These are phyloP conservation scores for Hammondia hammondi DNA, from an alignment of 169 alveolate species.

Conservation along the genomic window DNA sequence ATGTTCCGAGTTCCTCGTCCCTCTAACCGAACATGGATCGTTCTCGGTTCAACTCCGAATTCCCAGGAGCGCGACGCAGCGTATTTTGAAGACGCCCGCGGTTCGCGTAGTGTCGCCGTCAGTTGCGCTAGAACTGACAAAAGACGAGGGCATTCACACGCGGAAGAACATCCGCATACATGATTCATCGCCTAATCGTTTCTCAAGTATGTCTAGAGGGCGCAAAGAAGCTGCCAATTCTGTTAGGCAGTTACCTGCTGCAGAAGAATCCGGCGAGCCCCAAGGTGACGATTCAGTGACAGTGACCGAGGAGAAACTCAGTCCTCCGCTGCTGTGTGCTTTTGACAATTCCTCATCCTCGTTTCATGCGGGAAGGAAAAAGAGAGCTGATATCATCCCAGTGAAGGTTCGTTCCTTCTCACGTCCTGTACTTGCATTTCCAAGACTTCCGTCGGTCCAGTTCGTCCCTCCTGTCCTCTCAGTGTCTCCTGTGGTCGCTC, in stretches of 20 bases:
- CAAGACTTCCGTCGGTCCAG: background rate
- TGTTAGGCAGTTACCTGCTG: background rate
- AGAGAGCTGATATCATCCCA: background rate
- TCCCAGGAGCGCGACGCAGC: background rate
- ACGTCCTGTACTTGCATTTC: background rate
- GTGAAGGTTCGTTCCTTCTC: background rate
- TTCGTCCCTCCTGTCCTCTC: background rate
- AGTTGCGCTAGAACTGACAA: background rate
- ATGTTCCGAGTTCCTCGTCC: background rate
- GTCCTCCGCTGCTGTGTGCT: background rate
- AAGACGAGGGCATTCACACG: background rate
- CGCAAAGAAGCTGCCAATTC: background rate
- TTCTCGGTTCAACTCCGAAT: background rate
- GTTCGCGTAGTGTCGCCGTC: background rate
- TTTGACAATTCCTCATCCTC: background rate
- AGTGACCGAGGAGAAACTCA: background rate
- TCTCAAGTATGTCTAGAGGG: background rate
- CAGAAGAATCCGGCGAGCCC: background rate
- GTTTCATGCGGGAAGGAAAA: background rate
- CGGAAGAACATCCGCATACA: background rate
- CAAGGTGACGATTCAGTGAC: background rate
- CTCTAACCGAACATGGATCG: background rate
- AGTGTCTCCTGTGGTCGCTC: slow-evolving; percentile 14
- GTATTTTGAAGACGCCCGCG: background rate
- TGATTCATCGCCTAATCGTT: background rate